These are phyloP conservation scores for Ocimum tenuiflorum DNA, from an alignment of 257 asterid genomes.

Conservation along the genomic window DNA sequence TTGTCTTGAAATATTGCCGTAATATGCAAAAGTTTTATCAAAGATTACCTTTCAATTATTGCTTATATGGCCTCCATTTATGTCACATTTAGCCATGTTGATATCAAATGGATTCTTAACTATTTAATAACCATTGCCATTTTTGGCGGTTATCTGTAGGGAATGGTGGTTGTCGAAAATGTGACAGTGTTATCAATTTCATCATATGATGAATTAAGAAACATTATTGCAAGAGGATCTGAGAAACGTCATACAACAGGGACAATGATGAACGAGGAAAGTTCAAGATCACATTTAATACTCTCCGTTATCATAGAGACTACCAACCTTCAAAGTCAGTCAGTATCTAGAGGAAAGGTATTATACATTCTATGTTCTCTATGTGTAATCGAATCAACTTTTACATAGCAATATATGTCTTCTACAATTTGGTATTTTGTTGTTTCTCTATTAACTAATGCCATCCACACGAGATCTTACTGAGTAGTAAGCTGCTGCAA, in stretches of 20 bases:
- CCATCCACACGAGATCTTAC: background rate
- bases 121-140: constrained; percentile 10
- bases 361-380: background rate
- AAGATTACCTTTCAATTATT: background rate
- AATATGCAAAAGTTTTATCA: background rate
- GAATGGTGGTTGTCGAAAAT: constrained; percentile 90
- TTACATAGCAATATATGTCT: background rate
- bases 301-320: constrained; percentile 81
- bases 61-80: background rate
- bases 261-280: constrained; percentile 87
- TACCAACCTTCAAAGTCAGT: constrained; percentile 89
- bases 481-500: too few species aligned
- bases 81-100: background rate
- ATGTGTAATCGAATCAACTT: background rate
- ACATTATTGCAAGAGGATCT: constrained; percentile 67
- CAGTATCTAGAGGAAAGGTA: constrained; percentile 97
- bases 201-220: constrained; percentile 58
- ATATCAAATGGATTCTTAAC: background rate
- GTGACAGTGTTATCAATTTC: constrained; percentile 61
- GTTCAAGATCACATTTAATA: constrained; percentile 94
- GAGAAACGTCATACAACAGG: constrained; percentile 88
- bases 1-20: background rate
- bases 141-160: constrained; percentile 36
- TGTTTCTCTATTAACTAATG: background rate
- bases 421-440: too few species aligned